A percentile compares a stretch with the other conserved stretches of the same genome.
phyloP scores from a whole-genome alignment of 805 yeast species.

The Nakazawaea pomicola region DNA sequence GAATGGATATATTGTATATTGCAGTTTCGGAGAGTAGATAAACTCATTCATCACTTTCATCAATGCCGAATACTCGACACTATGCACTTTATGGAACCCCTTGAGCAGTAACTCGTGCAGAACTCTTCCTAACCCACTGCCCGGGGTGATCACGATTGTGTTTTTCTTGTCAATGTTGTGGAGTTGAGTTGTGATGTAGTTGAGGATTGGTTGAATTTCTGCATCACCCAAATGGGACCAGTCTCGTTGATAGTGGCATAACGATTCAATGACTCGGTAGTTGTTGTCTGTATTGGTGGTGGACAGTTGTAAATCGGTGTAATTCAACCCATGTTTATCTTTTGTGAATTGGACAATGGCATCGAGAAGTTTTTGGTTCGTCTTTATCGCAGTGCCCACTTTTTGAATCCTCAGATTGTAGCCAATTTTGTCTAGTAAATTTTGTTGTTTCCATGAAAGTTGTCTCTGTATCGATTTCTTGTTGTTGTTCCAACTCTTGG shows the following conservation, averaged over 20 bases:
- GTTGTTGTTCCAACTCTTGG: conserved; percentile 40
- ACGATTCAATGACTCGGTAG: conserved; percentile 55
- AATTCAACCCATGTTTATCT: conserved; percentile 29
- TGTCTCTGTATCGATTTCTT: conserved; percentile 24
- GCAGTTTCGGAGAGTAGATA: conserved; percentile 32
- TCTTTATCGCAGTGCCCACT: conserved; percentile 41
- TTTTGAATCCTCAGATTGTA: conserved; percentile 46
- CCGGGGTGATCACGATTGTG: conserved; percentile 70
- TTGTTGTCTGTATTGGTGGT: conserved; percentile 24
- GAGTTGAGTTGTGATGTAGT: conserved; percentile 43
- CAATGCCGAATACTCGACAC: conserved; percentile 70
- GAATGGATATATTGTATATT: conserved; percentile 39
- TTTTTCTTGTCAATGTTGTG: conserved; percentile 24
- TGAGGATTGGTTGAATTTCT: conserved; percentile 50
- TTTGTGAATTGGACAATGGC: conserved; percentile 37
- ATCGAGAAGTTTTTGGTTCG: conserved; percentile 44
- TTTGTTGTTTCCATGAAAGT: conserved; percentile 49
- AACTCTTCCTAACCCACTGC: conserved; percentile 80
- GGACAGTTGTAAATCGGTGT: conserved; percentile 41
- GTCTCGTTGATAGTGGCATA: conserved; percentile 77
- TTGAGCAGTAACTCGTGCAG: conserved; percentile 56
- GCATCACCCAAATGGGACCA: conserved; percentile 51
- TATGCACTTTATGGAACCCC: conserved; percentile 47
- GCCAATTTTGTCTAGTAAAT: conserved; percentile 44
- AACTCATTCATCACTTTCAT: conserved; percentile 71